These are phyloP conservation scores for Cutaneotrichosporon sp. DNA, from an alignment of 1,284 basidiomycete species.

Conservation along the genomic window DNA sequence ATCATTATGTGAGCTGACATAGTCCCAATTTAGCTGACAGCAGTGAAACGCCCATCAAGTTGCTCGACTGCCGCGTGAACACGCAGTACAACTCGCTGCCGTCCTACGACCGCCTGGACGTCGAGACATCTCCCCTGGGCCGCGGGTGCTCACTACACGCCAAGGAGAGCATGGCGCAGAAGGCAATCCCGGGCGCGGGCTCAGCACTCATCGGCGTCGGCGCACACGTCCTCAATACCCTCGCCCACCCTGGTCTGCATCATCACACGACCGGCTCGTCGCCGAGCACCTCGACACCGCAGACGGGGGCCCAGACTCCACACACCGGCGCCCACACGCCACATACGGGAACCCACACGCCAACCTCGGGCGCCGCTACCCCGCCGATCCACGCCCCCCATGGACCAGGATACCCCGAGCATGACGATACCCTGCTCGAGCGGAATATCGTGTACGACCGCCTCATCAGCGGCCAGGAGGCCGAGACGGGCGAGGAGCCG, in stretches of 20 bases:
- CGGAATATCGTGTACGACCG: constrained; percentile 51
- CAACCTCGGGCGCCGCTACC: background rate
- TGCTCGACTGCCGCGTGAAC: constrained; percentile 64
- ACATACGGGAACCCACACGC: background rate
- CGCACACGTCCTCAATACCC: background rate
- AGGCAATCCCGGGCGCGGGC: too few relatives aligned
- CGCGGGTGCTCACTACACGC: constrained; percentile 36
- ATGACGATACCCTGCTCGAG: constrained; percentile 44
- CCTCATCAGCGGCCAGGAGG: constrained; percentile 61
- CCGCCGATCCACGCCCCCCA: background rate
- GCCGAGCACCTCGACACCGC: background rate
- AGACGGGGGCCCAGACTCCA: background rate
- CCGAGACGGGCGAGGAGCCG: constrained; percentile 60
- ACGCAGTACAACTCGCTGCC: constrained; percentile 71
- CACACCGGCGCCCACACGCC: background rate
- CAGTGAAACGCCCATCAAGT: constrained; percentile 50
- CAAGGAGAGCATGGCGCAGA: too few relatives aligned
- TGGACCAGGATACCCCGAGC: background rate
- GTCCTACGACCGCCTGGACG: constrained; percentile 37
- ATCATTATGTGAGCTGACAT: constrained; percentile 61
- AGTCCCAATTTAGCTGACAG: background rate
- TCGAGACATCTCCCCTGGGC: constrained; percentile 8
- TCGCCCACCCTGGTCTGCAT: background rate
- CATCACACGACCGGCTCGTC: background rate
- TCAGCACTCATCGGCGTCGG: background rate